Evolutionary conservation across 352 stramenopile species (phyloP).

Genomic region (Globisporangium perplexum): DNA sequence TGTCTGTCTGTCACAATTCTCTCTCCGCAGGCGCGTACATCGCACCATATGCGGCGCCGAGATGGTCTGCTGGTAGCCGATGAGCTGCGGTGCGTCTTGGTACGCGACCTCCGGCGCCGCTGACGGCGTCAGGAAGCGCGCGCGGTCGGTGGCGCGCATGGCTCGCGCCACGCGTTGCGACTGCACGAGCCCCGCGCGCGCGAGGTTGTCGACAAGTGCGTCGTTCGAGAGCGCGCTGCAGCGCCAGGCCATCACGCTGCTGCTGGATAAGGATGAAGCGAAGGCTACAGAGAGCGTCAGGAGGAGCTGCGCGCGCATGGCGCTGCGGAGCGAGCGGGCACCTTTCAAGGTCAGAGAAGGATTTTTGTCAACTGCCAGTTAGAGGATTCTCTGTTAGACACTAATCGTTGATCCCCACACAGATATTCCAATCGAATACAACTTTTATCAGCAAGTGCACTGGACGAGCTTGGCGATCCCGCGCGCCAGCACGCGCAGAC

Average conservation of each 20-base stretch:
- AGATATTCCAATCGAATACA: neutral
- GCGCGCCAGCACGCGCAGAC: neutral
- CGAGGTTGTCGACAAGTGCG: constrained; percentile 68
- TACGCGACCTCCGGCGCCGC: constrained; percentile 49
- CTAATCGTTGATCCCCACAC: neutral
- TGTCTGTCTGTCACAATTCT: too few species aligned
- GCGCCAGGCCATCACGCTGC: constrained; percentile 48
- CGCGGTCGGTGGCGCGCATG: constrained; percentile 77
- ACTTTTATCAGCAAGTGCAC: neutral
- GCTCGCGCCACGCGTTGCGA: constrained; percentile 50
- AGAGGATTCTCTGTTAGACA: neutral
- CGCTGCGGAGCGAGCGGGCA: neutral
- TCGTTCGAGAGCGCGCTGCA: constrained; percentile 66
- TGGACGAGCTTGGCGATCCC: constrained; percentile 6
- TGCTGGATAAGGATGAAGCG: neutral
- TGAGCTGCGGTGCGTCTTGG: constrained; percentile 73
- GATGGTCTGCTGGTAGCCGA: constrained; percentile 85
- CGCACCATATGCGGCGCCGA: constrained; percentile 87
- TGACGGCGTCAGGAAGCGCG: constrained; percentile 31
- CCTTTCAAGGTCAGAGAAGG: neutral
- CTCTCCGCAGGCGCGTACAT: too few species aligned
- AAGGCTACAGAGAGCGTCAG: neutral
- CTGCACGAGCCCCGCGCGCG: constrained; percentile 57
- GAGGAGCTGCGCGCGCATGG: neutral
- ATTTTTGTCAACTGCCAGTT: neutral